Evolutionary conservation across 1,284 basidiomycete genomes (phyloP), one percentile per base, ranked within the genome.

Genomic region (Taiwanofungus camphoratus): DNA sequence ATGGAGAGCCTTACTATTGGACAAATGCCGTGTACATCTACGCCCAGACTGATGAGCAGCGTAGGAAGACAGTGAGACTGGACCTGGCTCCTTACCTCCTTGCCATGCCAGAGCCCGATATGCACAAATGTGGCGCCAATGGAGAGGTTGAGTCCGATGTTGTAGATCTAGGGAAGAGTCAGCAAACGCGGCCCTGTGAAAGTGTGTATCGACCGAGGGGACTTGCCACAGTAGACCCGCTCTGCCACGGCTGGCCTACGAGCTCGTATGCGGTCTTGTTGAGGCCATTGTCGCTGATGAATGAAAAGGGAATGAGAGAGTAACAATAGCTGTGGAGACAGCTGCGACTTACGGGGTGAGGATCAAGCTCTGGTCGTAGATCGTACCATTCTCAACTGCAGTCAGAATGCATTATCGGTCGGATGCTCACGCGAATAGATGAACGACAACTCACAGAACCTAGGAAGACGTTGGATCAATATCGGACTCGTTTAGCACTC

Each of bases 21-120:
- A n/a, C n/a, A n/a, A n/a, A n/a, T n/a, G n/a, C n/a, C n/a, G n/a
- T n/a, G n/a, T n/a, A n/a, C n/a, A n/a, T n/a, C n/a, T n/a, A n/a
- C n/a, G n/a, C n/a, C n/a, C n/a, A n/a, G n/a, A n/a, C n/a, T n/a
- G n/a, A n/a, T n/a, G n/a, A n/a, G n/a, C n/a, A n/a, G n/a, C n/a
- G n/a, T n/a, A n/a, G n/a, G n/a, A n/a, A n/a, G n/a, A n/a, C n/a
- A n/a, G n/a, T n/a, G n/a, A n/a, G n/a, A n/a, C n/a, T n/a, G n/a
- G n/a, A n/a, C n/a, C n/a, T n/a, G n/a, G 4, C 61, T 54, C 33
- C 64, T 54, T 30, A 78, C 68, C 30, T 73, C 68, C 41, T 70
- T 67, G 8, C 73, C 70, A 49, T 76, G 69, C 74, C 74, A 77
- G 2, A 77, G 37, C 11, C 65, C 44, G 39, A 77, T 69, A 49